phyloP scores from a whole-genome alignment of 1,284 basidiomycete genomes.

The Marasmius sp. region DNA sequence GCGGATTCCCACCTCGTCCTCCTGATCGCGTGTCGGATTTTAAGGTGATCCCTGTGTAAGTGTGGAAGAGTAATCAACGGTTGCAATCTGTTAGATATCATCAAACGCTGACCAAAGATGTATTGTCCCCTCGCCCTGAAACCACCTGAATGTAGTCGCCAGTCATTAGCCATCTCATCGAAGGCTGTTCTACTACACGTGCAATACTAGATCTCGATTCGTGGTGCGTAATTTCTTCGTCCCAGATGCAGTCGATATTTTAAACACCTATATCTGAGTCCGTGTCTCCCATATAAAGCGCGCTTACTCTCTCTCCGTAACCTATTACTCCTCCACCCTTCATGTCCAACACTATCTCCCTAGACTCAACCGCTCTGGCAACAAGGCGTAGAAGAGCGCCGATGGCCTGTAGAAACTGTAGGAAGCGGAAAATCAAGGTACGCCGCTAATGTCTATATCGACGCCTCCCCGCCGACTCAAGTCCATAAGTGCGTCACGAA shows the following conservation, averaged over 20 bases:
- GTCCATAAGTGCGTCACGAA: slow-evolving; percentile 25
- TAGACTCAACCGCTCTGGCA: slow-evolving; percentile 15
- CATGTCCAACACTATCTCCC: not conserved
- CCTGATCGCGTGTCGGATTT: too few relatives aligned
- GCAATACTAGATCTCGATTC: not conserved
- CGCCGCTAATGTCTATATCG: slow-evolving; percentile 1
- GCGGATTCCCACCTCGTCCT: too few relatives aligned
- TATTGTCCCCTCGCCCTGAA: not conserved
- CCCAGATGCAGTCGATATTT: not conserved
- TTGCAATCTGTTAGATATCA: too few relatives aligned
- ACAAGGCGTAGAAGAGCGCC: slow-evolving; percentile 39
- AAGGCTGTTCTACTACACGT: not conserved
- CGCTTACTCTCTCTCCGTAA: not conserved
- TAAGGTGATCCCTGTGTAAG: too few relatives aligned
- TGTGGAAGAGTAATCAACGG: too few relatives aligned
- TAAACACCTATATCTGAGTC: not conserved
- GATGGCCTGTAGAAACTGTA: slow-evolving; percentile 53
- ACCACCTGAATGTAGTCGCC: not conserved
- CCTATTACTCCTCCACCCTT: not conserved
- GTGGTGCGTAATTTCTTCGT: not conserved
- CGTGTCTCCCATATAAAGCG: slow-evolving; percentile 1
- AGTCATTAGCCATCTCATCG: not conserved
- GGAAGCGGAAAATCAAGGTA: slow-evolving; percentile 55
- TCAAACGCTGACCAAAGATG: too few relatives aligned
- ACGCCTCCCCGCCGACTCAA: not conserved